Evolutionary conservation across 108 stramenopile species (phyloP), one percentile per base, ranked within the genome.

Genomic region (Nannochloropsis gaditana): DNA sequence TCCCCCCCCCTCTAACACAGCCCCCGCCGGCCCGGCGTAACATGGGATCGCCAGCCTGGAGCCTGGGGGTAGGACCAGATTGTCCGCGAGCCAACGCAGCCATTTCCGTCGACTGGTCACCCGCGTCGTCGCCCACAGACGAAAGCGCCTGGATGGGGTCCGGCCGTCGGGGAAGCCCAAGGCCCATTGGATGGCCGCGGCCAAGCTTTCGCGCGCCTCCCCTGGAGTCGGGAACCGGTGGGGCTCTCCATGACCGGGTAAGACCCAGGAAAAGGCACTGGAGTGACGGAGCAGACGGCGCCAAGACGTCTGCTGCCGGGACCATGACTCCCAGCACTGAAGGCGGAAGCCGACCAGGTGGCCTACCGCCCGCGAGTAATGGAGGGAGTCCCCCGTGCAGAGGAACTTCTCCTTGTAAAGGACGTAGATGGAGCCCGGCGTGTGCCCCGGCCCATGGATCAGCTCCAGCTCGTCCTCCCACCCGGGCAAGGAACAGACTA

Each of bases 371-470:
- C 59, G 59, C 59, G 59, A 73, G n/a, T 73, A 73, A 73, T 73
- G 59, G 2, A 73, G 59, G n/a, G 59, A 73, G 59, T 73, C 59
- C 15, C 59, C 59, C 59, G 59, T 73, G 6, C 15, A 73, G 15
- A 73, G 59, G 59, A n/a, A 73, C 3, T 5, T 73, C 19, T 73
- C n/a, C n/a, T 73, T 73, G n/a, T 6, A 73, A 4, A 73, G 19
- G 59, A 73, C 59, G n/a, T n/a, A 73, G n/a, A 73, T 73, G n/a
- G 59, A 73, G 19, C 59, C 59, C 15, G 59, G 59, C 3, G 59
- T 73, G 59, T 73, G 59, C 59, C 59, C 59, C 19, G 59, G 59
- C 59, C 59, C 59, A n/a, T 73, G 59, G n/a, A 73, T 73, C 59
- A 73, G n/a, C 59, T 73, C 19, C n/a, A 73, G 3, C n/a, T 73